These are phyloP conservation scores for Myxozyma sirexii DNA, from an alignment of 805 yeast genomes.

Conservation along the genomic window DNA sequence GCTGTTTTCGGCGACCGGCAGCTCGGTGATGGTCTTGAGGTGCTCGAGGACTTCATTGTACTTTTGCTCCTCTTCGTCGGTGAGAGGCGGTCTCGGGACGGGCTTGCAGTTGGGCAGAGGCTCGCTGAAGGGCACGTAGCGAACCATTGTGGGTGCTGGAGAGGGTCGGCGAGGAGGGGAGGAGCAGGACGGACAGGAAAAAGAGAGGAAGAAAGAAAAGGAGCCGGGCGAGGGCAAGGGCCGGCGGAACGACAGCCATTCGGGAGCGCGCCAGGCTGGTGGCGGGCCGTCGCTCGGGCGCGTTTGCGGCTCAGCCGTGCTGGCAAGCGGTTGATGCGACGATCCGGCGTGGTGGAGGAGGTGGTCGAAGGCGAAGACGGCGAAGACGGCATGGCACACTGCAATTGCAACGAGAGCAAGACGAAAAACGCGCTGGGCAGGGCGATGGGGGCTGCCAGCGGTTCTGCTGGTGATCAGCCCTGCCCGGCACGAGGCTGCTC, in stretches of 20 bases:
- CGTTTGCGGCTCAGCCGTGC: too few relatives aligned
- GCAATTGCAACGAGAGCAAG: too few relatives aligned
- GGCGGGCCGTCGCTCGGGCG: too few relatives aligned
- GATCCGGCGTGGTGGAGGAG: too few relatives aligned
- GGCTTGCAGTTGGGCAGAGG: conserved; percentile 58
- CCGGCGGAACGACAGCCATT: background rate
- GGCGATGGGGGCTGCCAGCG: too few relatives aligned
- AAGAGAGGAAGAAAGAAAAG: background rate
- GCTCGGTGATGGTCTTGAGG: conserved; percentile 55
- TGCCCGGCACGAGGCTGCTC: background rate
- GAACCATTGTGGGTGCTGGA: conserved; percentile 17
- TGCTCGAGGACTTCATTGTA: conserved; percentile 65
- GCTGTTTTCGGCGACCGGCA: conserved; percentile 49
- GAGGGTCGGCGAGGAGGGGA: background rate
- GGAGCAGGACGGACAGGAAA: background rate
- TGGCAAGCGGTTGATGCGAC: too few relatives aligned
- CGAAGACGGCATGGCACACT: too few relatives aligned
- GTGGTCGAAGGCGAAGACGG: too few relatives aligned
- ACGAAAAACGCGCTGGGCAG: too few relatives aligned
- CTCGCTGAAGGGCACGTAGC: conserved; percentile 54
- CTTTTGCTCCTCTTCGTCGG: conserved; percentile 58
- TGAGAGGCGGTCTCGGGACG: conserved; percentile 53
- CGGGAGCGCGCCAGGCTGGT: background rate
- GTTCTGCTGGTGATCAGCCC: too few relatives aligned
- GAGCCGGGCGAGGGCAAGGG: conserved; percentile 10